These are phyloP conservation scores for Spergularia marina DNA, from an alignment of 148 eudicot species.

Conservation along the genomic window DNA sequence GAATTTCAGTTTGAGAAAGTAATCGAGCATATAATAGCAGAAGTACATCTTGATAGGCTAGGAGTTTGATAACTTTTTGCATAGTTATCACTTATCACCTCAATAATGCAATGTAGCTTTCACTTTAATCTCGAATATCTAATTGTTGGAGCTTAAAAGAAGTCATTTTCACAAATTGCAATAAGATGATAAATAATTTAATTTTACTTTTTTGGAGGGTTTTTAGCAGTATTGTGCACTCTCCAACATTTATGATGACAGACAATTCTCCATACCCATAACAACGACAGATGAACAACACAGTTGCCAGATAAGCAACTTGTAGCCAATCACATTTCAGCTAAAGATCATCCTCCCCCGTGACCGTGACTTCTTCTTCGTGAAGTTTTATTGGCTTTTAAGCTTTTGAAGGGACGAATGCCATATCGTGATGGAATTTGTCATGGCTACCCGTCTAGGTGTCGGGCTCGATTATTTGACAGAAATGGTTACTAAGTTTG, in stretches of 20 bases:
- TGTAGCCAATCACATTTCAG: slow-evolving; percentile 36
- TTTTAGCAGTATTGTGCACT: background rate
- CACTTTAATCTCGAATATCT: background rate
- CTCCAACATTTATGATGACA: background rate
- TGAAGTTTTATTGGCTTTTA: slow-evolving; percentile 2
- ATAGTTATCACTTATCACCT: background rate
- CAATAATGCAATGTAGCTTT: background rate
- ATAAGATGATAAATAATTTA: background rate
- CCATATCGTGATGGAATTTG: background rate
- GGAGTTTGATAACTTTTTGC: too few species aligned
- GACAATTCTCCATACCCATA: background rate
- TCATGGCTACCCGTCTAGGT: too few species aligned
- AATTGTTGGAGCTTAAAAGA: background rate
- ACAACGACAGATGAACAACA: slow-evolving; percentile 6
- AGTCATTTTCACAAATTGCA: background rate
- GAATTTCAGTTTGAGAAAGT: too few species aligned
- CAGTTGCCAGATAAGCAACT: slow-evolving; percentile 7
- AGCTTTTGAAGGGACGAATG: background rate
- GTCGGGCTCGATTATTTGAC: too few species aligned
- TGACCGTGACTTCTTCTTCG: too few species aligned
- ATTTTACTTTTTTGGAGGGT: background rate
- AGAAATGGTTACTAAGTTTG: too few species aligned
- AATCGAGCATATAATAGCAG: too few species aligned
- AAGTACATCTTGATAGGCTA: too few species aligned
- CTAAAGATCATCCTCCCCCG: slow-evolving; percentile 31